Evolutionary conservation across 139 green algal genomes (phyloP).

Genomic region (Picochlorum sp.): DNA sequence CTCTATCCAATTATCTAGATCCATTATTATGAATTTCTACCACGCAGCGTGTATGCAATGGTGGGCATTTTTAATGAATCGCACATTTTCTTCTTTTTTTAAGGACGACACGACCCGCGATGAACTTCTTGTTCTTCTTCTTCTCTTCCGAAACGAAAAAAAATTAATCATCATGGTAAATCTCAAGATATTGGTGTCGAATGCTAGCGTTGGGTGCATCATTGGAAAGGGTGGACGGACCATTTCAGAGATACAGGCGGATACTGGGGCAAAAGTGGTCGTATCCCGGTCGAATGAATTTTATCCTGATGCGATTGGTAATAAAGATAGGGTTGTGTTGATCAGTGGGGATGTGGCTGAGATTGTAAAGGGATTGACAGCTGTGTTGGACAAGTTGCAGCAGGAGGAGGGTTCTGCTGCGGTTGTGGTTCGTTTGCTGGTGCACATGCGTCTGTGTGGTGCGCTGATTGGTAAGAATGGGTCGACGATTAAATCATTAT

Average conservation of each 20-base stretch:
- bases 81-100: no score
- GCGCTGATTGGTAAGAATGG: slow-evolving; percentile 72
- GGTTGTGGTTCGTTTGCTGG: slow-evolving; percentile 42
- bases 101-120: no score
- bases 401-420: background rate
- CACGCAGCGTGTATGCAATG: no score
- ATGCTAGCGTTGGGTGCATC: slow-evolving; percentile 56
- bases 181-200: slow-evolving; percentile 66
- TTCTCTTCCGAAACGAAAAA: no score
- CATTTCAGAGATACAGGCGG: slow-evolving; percentile 64
- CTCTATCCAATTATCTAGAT: slow-evolving; percentile 91
- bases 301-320: slow-evolving; percentile 39
- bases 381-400: slow-evolving; percentile 64
- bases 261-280: slow-evolving; percentile 53
- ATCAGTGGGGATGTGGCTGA: slow-evolving; percentile 54
- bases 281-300: slow-evolving; percentile 41
- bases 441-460: slow-evolving; percentile 66
- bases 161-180: background rate
- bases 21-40: slow-evolving; percentile 13
- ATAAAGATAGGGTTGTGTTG: slow-evolving; percentile 66
- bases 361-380: slow-evolving; percentile 68
- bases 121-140: no score
- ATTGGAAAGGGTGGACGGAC: slow-evolving; percentile 66
- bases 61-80: no score
- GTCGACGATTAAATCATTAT: slow-evolving; percentile 64